Base-by-base conservation (phyloP, 202 grass and related monocot species). In the Zizania palustris region DNA sequence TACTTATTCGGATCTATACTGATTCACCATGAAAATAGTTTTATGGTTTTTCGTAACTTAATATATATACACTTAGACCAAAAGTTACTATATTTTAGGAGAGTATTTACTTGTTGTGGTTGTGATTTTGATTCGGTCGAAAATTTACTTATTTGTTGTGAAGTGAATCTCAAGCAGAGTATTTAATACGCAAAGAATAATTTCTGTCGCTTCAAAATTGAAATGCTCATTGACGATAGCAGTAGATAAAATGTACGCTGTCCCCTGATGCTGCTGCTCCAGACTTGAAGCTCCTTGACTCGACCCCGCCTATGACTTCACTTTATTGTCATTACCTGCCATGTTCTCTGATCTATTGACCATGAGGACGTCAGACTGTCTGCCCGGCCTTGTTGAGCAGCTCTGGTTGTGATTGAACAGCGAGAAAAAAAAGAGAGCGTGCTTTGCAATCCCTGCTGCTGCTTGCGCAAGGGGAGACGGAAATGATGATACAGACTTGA, bases 131-230 rank as follows among this genome's bases (percentile, higher is more conserved):
- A 7, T n/a, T 53, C 46, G 33, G 10, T n/a, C 4, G 54, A 60
- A 5, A 14, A 6, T 50, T 33, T 9, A 0, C 34, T 51, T 9
- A 0, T 40, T 51, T 44, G 51, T 2, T 61, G 18, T 28, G 48
- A 59, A 69, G 63, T 22, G 80, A 69, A 75, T 75, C 55, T 9
- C 37, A 12, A 33, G 33, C 67, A 41, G 67, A 70, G 83, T 88
- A 28, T 58, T 12, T 22, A 42, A 41, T 43, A 80, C 70, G 71
- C 42, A 80, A 88, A 48, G 81, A 74, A 88, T 54, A 60, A 33
- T 43, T 20, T 72, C n/a, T 11, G 81, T 72, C 72, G 63, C 63
- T 71, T 84, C 56, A 46, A 10, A 63, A 83, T 15, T 9, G 40
- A n/a, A 71, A 41, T 35, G 58, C 3, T 37, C 39, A 56, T 51